Conservation (phyloP, 2,329 filamentous ascomycete species). For the Rhynchosporium secalis region DNA sequence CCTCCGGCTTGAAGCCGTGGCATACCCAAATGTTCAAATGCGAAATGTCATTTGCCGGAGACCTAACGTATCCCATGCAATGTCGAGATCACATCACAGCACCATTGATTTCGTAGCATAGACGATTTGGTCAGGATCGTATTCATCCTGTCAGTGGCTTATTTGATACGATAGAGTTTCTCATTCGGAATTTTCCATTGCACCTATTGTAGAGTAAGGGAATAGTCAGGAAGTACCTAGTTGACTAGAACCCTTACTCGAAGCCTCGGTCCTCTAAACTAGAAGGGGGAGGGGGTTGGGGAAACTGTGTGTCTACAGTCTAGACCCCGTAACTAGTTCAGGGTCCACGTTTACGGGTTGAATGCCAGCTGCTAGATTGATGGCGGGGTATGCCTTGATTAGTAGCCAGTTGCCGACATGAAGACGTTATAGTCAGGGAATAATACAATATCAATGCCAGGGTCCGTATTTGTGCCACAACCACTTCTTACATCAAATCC, state of each 20-base stretch:
- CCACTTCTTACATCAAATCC: not conserved
- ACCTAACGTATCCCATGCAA: not conserved
- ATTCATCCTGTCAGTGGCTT: not conserved
- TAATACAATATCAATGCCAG: not conserved
- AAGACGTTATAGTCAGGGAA: not conserved
- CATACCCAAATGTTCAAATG: not conserved
- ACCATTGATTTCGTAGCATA: not conserved
- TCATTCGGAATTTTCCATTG: not conserved
- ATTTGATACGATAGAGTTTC: not conserved
- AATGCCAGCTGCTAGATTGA: not conserved
- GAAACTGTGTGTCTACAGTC: not conserved
- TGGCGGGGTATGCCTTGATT: not conserved
- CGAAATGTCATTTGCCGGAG: not conserved
- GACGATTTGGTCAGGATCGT: not conserved
- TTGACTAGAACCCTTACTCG: too few relatives aligned
- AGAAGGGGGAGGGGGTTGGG: slow-evolving; percentile 1
- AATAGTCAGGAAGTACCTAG: not conserved
- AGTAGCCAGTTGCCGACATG: not conserved
- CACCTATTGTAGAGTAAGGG: not conserved
- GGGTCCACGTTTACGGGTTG: not conserved
- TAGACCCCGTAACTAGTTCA: slow-evolving; percentile 1
- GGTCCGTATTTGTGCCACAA: not conserved
- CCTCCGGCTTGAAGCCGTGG: not conserved
- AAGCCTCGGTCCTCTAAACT: not conserved
- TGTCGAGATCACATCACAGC: not conserved